Base-by-base conservation (phyloP, 1,139 yeast species). In the Yamadazyma dendronema region DNA sequence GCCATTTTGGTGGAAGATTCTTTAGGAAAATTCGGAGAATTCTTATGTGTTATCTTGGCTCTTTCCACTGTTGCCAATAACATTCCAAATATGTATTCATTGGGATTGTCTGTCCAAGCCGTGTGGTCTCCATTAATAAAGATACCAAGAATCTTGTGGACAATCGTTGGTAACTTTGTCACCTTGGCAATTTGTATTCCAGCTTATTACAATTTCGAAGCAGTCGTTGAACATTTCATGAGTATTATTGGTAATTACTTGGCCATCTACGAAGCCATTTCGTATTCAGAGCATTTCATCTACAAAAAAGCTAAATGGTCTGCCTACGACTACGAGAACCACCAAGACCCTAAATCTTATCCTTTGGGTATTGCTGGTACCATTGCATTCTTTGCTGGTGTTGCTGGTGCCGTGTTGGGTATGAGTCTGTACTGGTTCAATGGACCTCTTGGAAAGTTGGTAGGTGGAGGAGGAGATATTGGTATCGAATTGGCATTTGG, bases 11-110 rank as follows among this genome's bases (percentile, higher is more conserved):
- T 85, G 38, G 76, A 79, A 45, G 76, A 88, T 57, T 84, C 95
- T 11, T 74, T 89, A 44, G 89, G 84, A 60, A 90, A 89, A 8
- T 89, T 89, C 49, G 97, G 97, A 42, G 81, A 87, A 61, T 88
- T 89, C 71, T 83, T 90, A 64, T 80, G 90, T 66, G 96, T 89
- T 28, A 38, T 89, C 15, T 67, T 89, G 46, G 87, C 95, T 12
- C 65, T 89, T 48, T 85, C 95, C 24, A 86, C 95, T 32, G 81
- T 89, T 40, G 85, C 96, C 50, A 88, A 88, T 73, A 88, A 88
- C 66, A 77, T 88, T 57, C 96, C 96, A 56, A 89, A 88, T 69
- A 81, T 88, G 83, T 89, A 89, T 71, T 86, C 96, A 13, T 77
- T 87, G 54, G 90, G 87, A 22, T 89, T 50, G 50, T 81, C 90